phyloP scores from a whole-genome alignment of 208 protist species.

The Trypanosomatidae sp. region DNA sequence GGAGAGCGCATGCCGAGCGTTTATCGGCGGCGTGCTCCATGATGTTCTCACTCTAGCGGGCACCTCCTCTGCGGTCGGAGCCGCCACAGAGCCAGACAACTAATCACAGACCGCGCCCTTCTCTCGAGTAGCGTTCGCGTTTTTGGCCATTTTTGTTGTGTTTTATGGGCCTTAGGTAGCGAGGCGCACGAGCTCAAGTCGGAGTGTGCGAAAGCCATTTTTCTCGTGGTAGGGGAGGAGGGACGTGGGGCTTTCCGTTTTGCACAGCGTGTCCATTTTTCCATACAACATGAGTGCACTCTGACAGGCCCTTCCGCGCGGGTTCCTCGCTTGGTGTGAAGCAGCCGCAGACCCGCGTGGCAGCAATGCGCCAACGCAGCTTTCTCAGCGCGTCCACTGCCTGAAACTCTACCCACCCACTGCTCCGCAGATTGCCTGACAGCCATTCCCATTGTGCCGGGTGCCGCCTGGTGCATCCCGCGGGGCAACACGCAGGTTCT shows the following conservation, averaged over 20 bases:
- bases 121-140: not conserved
- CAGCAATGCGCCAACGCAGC: not conserved
- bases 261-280: not conserved
- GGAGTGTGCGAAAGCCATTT: not conserved
- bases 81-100: not conserved
- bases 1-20: conserved; percentile 64
- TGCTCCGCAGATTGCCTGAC: not conserved
- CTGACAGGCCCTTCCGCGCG: not conserved
- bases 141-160: not conserved
- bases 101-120: not conserved
- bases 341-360: not conserved
- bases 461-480: no score
- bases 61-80: not conserved
- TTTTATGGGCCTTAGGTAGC: not conserved
- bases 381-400: not conserved
- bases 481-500: not conserved
- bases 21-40: conserved; percentile 53
- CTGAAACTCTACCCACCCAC: not conserved
- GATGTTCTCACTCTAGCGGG: conserved; percentile 33
- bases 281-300: not conserved
- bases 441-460: not conserved
- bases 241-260: not conserved
- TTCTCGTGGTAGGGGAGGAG: not conserved
- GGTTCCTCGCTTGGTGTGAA: not conserved
- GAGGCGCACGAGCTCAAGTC: no score